Evolutionary conservation across 2,329 filamentous ascomycete genomes (phyloP), one percentile per base, ranked within the genome.

Genomic region (Alternaria longipes): DNA sequence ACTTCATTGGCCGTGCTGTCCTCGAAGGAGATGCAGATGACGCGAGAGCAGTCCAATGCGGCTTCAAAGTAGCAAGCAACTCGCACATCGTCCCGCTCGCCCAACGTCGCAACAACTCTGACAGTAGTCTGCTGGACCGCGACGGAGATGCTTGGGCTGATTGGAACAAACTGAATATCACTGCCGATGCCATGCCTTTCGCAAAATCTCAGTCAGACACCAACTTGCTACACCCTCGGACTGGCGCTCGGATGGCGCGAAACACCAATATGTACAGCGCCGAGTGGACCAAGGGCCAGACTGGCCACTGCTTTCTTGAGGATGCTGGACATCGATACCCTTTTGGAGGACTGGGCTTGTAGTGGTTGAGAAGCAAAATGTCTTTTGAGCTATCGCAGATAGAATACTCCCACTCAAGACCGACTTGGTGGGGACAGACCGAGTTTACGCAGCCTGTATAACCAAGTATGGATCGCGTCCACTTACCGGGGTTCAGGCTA

Each of bases 71-170:
- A 22, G 44, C 24, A 6, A 41, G 24, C 20, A 44, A n/a, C 4
- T n/a, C 16, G 16, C 26, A 38, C 12, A 11, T n/a, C 12, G 6
- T 18, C 3, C 42, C 61, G 18, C 24, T 44, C 8, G 24, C 28
- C 3, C 8, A 32, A 24, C 47, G 47, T 11, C 53, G 50, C n/a
- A 54, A 41, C 9, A 50, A 63, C 26, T 56, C 58, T 16, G 47
- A 52, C 2, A 53, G 36, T 7, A 57, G 26, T 12, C 30, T 66
- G 4, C 54, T 70, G 1, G 58, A 68, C 24, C 60, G 60, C 5
- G 42, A 60, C 8, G 50, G 38, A 1, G 45, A 63, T 7, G 22
- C n/a, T 1, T 70, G 65, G 65, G 52, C 54, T 3, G 46, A 54
- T 14, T 68, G 62, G 55, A 56, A 60, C 28, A 42, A 54, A 4